phyloP scores from a whole-genome alignment of 805 yeast genomes.

The Spathaspora passalidarum region DNA sequence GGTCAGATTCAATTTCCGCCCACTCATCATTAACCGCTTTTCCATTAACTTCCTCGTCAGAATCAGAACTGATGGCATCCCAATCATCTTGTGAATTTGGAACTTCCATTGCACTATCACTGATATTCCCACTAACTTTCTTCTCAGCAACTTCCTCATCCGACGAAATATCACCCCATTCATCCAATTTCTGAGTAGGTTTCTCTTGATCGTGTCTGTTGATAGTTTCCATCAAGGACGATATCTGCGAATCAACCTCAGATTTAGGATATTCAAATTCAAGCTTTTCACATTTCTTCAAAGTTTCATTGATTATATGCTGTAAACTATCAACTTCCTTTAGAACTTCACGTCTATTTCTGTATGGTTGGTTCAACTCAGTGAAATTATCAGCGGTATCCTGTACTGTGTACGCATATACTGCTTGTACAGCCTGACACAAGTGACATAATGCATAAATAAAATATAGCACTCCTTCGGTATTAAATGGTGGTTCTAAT shows the following conservation, averaged over 20 bases:
- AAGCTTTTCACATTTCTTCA: slow-evolving; percentile 21
- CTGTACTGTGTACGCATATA: slow-evolving; percentile 8
- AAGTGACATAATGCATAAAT: slow-evolving; percentile 26
- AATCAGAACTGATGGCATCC: slow-evolving; percentile 3
- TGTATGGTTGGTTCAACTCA: slow-evolving; percentile 1
- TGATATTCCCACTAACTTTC: background rate
- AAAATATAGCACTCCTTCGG: slow-evolving; percentile 40
- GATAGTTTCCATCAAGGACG: slow-evolving; percentile 5
- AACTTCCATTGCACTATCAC: background rate
- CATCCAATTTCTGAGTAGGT: background rate
- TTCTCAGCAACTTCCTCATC: slow-evolving; percentile 1
- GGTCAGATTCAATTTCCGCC: slow-evolving; percentile 1
- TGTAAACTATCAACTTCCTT: slow-evolving; percentile 11
- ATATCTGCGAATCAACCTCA: slow-evolving; percentile 11
- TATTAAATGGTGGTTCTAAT: slow-evolving; percentile 41
- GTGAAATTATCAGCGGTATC: slow-evolving; percentile 2
- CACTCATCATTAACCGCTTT: slow-evolving; percentile 5
- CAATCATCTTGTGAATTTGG: slow-evolving; percentile 1
- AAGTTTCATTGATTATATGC: slow-evolving; percentile 10
- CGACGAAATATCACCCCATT: background rate
- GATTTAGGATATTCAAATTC: slow-evolving; percentile 24
- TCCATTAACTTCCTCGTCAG: background rate
- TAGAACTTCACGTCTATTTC: slow-evolving; percentile 8
- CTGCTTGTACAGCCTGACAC: slow-evolving; percentile 20
- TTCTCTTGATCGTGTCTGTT: background rate